Evolutionary conservation across 192 early-diverging fungal genomes (phyloP), one percentile per base, ranked within the genome.

Genomic region (Oehlia diaphana): DNA sequence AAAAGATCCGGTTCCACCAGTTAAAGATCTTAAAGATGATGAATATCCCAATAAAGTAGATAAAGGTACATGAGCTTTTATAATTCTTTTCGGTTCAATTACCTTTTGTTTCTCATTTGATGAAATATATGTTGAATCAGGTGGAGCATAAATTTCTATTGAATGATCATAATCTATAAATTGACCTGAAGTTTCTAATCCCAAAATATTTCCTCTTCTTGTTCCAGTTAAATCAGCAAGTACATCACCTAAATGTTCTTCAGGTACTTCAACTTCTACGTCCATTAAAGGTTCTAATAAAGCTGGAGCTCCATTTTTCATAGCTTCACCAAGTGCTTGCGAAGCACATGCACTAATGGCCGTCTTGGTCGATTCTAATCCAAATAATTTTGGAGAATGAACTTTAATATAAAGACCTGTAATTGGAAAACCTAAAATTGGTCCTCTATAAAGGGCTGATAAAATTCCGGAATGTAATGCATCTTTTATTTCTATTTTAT

Each of bases 231-330:
- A 82, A 74, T 97, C 96, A 73, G 93, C 89, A 13, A 95, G 87
- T 26, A 96, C 92, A 4, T 84, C 79, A 7, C 97, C 97, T 19
- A 97, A 87, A 81, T 91, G 83, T 42, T 88, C 79, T 71, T 91
- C 94, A 0, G 92, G 89, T 8, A 95, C 91, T 53, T 88, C 84
- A 7, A 97, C 88, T 9, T 81, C 76, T 0, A 96, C 88, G 74
- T 91, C 86, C 89, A 96, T 96, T 72, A 97, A 87, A 2, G 97
- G 97, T 81, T 99, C 95, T 3, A 96, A 83, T 67, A 97, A 72
- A 9, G 67, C 74, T 44, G 69, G 19, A 44, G 63, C 77, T 58
- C 79, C 79, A 44, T 81, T 80, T 5, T 78, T 73, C 33, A 94
- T 74, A 1, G 92, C 92, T 68, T 90, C 83, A 9, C 78, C 81